A percentile compares a stretch with the other conserved stretches of the same genome.
phyloP scores from a whole-genome alignment of 179 eudicot species.

The Beta lomatogona region DNA sequence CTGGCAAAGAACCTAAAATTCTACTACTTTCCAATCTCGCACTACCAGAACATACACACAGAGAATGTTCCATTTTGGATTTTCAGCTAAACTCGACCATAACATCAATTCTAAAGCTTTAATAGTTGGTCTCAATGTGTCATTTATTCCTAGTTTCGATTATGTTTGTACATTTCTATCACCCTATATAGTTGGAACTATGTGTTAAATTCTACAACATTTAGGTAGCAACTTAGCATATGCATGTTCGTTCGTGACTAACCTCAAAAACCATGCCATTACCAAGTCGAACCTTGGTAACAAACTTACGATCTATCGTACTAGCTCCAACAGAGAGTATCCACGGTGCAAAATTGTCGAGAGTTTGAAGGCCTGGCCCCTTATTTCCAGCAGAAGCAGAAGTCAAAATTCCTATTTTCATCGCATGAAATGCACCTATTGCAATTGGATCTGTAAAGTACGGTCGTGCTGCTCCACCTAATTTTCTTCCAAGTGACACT shows the following conservation, averaged over 20 bases:
- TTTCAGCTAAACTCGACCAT: no score
- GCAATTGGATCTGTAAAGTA: slow-evolving; percentile 20
- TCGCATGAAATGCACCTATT: slow-evolving; percentile 37
- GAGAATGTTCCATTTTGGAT: no score
- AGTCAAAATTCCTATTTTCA: slow-evolving; percentile 34
- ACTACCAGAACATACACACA: no score
- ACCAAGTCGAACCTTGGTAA: slow-evolving; percentile 17
- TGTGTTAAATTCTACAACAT: no score
- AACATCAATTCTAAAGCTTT: no score
- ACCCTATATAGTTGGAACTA: no score
- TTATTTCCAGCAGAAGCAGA: slow-evolving; percentile 28
- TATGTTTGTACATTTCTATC: no score
- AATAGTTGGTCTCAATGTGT: no score
- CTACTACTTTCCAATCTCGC: no score
- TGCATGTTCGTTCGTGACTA: background rate
- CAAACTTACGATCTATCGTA: slow-evolving; percentile 31
- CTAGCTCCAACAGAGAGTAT: slow-evolving; percentile 35
- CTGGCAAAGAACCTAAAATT: no score
- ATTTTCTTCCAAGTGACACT: slow-evolving; percentile 9
- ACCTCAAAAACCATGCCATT: slow-evolving; percentile 32
- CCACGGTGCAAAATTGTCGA: slow-evolving; percentile 40
- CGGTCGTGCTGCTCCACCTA: background rate
- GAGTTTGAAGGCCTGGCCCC: slow-evolving; percentile 13
- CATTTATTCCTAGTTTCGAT: no score
- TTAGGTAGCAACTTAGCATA: no score